These are phyloP conservation scores for Calocera viscosa DNA, from an alignment of 768 basidiomycete species.

Conservation along the genomic window DNA sequence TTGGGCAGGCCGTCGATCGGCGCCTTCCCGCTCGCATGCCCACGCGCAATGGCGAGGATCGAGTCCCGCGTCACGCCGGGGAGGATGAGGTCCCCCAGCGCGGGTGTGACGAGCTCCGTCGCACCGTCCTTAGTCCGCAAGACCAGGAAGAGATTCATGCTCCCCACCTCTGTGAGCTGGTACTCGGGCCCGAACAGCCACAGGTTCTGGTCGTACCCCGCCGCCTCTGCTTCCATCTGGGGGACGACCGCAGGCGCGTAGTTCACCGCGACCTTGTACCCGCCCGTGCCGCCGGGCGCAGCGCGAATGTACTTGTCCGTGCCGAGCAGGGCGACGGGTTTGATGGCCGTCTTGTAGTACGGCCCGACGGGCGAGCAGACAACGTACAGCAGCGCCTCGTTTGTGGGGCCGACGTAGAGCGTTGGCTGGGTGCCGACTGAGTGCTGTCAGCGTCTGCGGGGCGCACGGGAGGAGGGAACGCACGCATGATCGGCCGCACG, in stretches of 20 bases:
- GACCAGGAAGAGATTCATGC: constrained; percentile 31
- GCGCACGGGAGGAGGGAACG: neutral
- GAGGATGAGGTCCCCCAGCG: constrained; percentile 26
- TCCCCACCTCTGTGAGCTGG: constrained; percentile 21
- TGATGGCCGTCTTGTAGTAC: constrained; percentile 25
- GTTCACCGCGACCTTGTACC: constrained; percentile 25
- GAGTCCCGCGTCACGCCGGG: constrained; percentile 26
- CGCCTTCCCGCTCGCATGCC: constrained; percentile 20
- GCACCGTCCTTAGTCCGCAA: constrained; percentile 26
- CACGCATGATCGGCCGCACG: constrained; percentile 27
- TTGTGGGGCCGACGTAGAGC: constrained; percentile 27
- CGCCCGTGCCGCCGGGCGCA: constrained; percentile 28
- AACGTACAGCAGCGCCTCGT: constrained; percentile 28
- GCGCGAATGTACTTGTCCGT: constrained; percentile 28
- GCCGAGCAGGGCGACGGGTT: constrained; percentile 28
- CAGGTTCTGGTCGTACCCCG: constrained; percentile 28
- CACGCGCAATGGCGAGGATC: constrained; percentile 23
- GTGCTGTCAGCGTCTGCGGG: neutral
- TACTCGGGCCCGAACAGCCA: constrained; percentile 29
- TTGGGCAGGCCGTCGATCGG: constrained; percentile 9
- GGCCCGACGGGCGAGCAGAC: constrained; percentile 24
- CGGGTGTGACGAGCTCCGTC: constrained; percentile 28
- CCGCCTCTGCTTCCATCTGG: constrained; percentile 27
- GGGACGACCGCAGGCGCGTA: constrained; percentile 29
- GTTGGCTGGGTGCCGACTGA: constrained; percentile 28